phyloP scores from a whole-genome alignment of 805 yeast species.

The Citeromyces matritensis region DNA sequence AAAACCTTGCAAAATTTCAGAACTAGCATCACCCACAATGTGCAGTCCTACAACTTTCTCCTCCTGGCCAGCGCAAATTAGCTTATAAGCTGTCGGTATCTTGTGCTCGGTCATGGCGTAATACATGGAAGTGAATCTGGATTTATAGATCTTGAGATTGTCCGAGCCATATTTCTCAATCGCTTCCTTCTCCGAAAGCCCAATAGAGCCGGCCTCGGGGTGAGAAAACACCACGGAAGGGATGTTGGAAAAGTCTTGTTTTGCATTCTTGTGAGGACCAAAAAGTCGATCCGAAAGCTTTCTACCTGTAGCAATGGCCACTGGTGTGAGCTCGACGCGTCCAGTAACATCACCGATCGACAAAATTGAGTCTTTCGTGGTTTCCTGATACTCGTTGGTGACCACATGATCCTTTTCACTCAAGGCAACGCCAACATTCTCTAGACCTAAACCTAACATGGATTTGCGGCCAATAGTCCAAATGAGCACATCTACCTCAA shows the following conservation, averaged over 20 bases:
- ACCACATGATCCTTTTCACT: constrained; percentile 47
- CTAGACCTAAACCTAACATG: constrained; percentile 58
- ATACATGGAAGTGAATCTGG: constrained; percentile 84
- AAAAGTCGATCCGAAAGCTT: constrained; percentile 82
- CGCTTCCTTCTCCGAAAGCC: constrained; percentile 73
- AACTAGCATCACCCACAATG: constrained; percentile 77
- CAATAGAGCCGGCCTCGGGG: constrained; percentile 95
- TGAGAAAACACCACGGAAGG: constrained; percentile 97
- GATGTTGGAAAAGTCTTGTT: constrained; percentile 73
- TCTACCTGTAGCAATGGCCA: constrained; percentile 97
- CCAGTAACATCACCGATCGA: constrained; percentile 95
- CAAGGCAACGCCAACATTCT: constrained; percentile 55
- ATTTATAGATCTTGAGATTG: constrained; percentile 65
- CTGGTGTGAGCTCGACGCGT: constrained; percentile 89
- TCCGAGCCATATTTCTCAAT: constrained; percentile 64
- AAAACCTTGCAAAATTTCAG: constrained; percentile 94
- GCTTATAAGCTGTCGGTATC: constrained; percentile 77
- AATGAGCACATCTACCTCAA: constrained; percentile 67
- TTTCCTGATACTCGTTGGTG: constrained; percentile 82
- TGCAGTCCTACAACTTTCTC: constrained; percentile 96
- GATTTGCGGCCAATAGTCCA: constrained; percentile 95
- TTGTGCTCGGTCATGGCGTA: constrained; percentile 76
- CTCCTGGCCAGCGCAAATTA: constrained; percentile 55
- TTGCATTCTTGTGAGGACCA: constrained; percentile 59
- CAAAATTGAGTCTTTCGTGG: constrained; percentile 54